Base-by-base conservation (phyloP, 495 filamentous ascomycete species). In the Xylaria longipes region DNA sequence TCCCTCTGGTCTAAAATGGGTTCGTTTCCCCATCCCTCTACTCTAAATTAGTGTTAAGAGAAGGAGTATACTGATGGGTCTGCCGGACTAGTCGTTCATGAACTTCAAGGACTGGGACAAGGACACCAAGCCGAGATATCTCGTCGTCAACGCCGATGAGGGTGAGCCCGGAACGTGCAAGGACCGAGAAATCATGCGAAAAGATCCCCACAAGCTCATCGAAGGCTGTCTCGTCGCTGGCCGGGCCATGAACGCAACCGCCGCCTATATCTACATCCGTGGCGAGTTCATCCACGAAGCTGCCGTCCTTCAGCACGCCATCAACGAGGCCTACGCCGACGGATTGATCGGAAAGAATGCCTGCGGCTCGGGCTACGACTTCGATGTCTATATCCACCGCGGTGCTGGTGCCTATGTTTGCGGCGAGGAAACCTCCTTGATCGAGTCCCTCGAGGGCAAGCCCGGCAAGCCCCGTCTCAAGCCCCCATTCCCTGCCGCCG, bases 41-140 rank as follows among this genome's bases (percentile, higher is more conserved):
- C 20, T 35, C 8, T 31, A 46, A 7, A 25, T 22, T 0, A 58
- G 60, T 20, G 35, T 9, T 35, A 41, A 39, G 68, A 37, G 63
- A 9, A 60, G n/a, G 5, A 39, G 39, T 73, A 75, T 61, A 76
- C 80, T 80, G 74, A 79, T 58, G 62, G 69, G 17, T 3, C 6
- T 27, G 50, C 9, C 27, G n/a, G 69, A 58, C 12, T 60, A 98
- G 95, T 97, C 94, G 62, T 99, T 99, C 87, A 99, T 99, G 96
- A 99, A 98, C 86, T 93, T 94, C 89, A 97, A 98, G 84, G 97
- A 93, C 81, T 99, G 96, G 97, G 94, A 98, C 76, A 97, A 98
- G 86, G 97, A 97, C 79, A 94, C 87, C 68, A 95, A 97, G 81
- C 97, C 97, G 70, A 90, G 96, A 69, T 99, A 99, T 77, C 87